Percentiles rank a stretch among this genome's conserved stretches.
Conservation (phyloP, 345 rosid genomes). For the Pistacia atlantica region DNA sequence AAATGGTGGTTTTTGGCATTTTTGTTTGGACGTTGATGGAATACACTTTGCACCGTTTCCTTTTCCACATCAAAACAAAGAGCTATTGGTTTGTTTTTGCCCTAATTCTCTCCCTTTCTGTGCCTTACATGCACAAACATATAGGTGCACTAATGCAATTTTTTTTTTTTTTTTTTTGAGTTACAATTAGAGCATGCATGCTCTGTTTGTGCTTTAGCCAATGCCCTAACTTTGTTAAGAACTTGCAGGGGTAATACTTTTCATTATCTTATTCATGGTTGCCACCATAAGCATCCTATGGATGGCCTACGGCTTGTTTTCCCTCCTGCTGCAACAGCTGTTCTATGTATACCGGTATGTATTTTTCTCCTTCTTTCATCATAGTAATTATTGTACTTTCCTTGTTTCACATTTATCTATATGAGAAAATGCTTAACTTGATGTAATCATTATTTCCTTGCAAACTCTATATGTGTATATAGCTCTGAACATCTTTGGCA, state of each 20-base stretch:
- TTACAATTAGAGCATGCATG: neutral
- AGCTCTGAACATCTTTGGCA: too few species aligned
- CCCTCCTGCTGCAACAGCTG: slow-evolving; percentile 81
- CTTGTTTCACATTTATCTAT: too few species aligned
- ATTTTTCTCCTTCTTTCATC: slow-evolving; percentile 12
- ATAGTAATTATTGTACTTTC: neutral
- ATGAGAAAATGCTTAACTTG: too few species aligned
- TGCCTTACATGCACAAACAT: neutral
- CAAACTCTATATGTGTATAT: too few species aligned
- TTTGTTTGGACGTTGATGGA: slow-evolving; percentile 89
- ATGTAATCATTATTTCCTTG: too few species aligned
- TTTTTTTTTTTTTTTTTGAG: too few species aligned
- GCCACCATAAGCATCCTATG: slow-evolving; percentile 92
- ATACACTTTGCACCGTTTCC: slow-evolving; percentile 89
- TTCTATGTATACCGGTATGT: slow-evolving; percentile 67
- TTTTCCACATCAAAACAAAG: slow-evolving; percentile 88
- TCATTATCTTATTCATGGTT: slow-evolving; percentile 89
- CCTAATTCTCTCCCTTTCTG: slow-evolving; percentile 24
- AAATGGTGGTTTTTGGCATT: slow-evolving; percentile 62
- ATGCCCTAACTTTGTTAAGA: slow-evolving; percentile 5
- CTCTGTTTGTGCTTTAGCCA: neutral
- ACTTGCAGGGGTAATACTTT: slow-evolving; percentile 66
- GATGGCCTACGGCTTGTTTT: slow-evolving; percentile 85
- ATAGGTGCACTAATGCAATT: neutral
- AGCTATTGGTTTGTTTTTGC: slow-evolving; percentile 73